Conservation (phyloP, 2,329 filamentous ascomycete genomes). For the Diaporthe batatas region DNA sequence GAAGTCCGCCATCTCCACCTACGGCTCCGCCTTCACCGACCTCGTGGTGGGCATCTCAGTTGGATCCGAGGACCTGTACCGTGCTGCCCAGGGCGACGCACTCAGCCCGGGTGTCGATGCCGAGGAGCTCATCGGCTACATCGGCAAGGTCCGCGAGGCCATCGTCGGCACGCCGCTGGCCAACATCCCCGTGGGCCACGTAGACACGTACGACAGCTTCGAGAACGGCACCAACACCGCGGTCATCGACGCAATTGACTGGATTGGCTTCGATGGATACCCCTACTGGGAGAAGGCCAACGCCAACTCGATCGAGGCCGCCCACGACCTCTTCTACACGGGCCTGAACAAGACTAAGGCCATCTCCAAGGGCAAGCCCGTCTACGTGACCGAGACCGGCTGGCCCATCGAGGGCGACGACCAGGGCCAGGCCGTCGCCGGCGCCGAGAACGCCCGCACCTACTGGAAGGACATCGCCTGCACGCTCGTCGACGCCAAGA, state of each 20-base stretch:
- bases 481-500: conserved; percentile 34
- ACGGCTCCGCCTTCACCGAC: conserved; percentile 64
- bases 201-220: conserved; percentile 78
- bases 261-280: conserved; percentile 74
- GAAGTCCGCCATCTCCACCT: conserved; percentile 65
- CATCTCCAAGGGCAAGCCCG: conserved; percentile 53
- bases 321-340: conserved; percentile 66
- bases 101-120: conserved; percentile 69
- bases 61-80: conserved; percentile 77
- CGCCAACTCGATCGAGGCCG: conserved; percentile 68
- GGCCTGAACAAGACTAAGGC: conserved; percentile 60
- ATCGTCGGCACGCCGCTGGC: conserved; percentile 61
- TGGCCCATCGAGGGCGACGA: conserved; percentile 40
- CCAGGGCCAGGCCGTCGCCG: conserved; percentile 37
- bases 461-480: conserved; percentile 42
- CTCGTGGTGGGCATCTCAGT: conserved; percentile 75
- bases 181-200: conserved; percentile 69
- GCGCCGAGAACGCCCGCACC: conserved; percentile 39
- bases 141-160: conserved; percentile 60
- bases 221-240: conserved; percentile 69
- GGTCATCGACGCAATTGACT: conserved; percentile 74
- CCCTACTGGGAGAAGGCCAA: conserved; percentile 74
- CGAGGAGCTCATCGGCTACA: conserved; percentile 72
- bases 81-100: conserved; percentile 68
- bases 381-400: conserved; percentile 43